Conservation (phyloP, 371 early-diverging fungal species). For the Mucor irregularis region DNA sequence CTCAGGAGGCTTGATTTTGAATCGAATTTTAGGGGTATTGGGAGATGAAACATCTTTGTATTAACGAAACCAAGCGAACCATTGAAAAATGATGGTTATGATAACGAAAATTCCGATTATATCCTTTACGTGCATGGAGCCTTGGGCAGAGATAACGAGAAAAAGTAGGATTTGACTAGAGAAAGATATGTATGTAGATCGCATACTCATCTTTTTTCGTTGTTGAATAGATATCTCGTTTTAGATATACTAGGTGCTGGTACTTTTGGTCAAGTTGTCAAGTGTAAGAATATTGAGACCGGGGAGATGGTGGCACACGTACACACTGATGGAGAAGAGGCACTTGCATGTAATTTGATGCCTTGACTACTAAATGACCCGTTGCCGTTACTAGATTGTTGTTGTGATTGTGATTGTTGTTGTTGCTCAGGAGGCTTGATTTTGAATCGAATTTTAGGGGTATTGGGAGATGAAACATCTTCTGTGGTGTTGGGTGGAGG, state of each 20-base stretch:
- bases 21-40: constrained; percentile 46
- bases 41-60: constrained; percentile 43
- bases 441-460: constrained; percentile 50
- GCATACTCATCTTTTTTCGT: too few species aligned
- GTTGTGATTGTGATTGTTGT: neutral
- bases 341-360: too few species aligned
- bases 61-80: constrained; percentile 90
- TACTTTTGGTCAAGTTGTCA: constrained; percentile 98
- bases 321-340: neutral
- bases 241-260: constrained; percentile 93
- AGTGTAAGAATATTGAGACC: constrained; percentile 85
- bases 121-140: constrained; percentile 91
- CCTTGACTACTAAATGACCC: too few species aligned
- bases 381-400: too few species aligned
- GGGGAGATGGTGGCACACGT: constrained; percentile 84
- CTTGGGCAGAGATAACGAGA: constrained; percentile 29
- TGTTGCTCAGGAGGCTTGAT: constrained; percentile 39
- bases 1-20: constrained; percentile 45
- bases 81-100: constrained; percentile 84
- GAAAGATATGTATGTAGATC: too few species aligned
- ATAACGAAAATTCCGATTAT: constrained; percentile 92
- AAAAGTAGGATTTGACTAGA: too few species aligned
- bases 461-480: constrained; percentile 24
- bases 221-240: constrained; percentile 68
- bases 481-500: neutral